Percentiles rank a stretch among this genome's conserved stretches.
Evolutionary conservation across 352 stramenopile genomes (phyloP).

Genomic region (Globisporangium takayamanum): DNA sequence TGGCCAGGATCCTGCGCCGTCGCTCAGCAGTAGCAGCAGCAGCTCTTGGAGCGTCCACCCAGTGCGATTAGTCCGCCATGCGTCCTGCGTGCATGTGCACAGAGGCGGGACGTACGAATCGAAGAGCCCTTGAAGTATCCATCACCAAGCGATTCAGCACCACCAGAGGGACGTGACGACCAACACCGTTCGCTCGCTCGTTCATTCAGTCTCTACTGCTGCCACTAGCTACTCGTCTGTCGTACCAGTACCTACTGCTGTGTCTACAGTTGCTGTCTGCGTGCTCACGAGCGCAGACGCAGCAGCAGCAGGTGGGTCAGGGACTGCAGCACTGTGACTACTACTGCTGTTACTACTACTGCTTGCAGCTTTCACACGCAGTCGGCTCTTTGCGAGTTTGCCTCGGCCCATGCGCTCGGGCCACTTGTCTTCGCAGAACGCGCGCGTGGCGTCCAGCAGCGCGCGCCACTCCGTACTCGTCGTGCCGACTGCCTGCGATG

Average conservation of each 20-base stretch:
- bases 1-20: not conserved
- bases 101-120: too few relatives aligned
- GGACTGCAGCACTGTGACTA: not conserved
- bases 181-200: too few relatives aligned
- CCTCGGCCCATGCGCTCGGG: constrained; percentile 47
- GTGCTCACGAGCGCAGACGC: not conserved
- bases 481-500: not conserved
- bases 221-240: too few relatives aligned
- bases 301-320: not conserved
- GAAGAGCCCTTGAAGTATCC: too few relatives aligned
- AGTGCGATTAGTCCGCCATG: too few relatives aligned
- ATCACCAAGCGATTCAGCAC: too few relatives aligned
- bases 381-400: constrained; percentile 26
- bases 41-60: too few relatives aligned
- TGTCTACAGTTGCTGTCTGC: too few relatives aligned
- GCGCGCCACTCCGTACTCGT: constrained; percentile 22
- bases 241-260: too few relatives aligned
- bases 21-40: not conserved
- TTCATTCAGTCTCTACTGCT: too few relatives aligned
- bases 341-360: not conserved
- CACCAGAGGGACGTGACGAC: too few relatives aligned
- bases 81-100: too few relatives aligned
- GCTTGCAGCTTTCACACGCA: not conserved
- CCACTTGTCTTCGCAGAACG: constrained; percentile 63
- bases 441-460: constrained; percentile 28